These are phyloP conservation scores for Penicillium sp. DNA, from an alignment of 2,329 filamentous ascomycete genomes.

Conservation along the genomic window DNA sequence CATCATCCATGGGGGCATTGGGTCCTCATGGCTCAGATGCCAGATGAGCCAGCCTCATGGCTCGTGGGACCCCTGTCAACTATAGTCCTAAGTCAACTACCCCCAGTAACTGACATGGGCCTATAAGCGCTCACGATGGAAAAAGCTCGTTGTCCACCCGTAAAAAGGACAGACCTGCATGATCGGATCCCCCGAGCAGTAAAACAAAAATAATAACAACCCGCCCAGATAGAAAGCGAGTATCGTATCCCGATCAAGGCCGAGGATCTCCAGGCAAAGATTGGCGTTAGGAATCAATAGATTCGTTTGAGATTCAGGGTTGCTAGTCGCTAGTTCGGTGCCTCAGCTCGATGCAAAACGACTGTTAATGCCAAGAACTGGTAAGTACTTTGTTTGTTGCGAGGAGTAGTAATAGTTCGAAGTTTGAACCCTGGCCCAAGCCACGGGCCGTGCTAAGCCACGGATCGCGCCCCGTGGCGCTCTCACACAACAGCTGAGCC, in stretches of 20 bases:
- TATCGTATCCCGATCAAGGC: background rate
- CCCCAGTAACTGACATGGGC: background rate
- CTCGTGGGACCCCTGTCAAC: slow-evolving; percentile 16
- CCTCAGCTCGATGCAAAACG: slow-evolving; percentile 1
- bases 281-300: background rate
- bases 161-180: background rate
- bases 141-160: background rate
- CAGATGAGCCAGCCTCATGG: background rate
- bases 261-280: background rate
- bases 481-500: slow-evolving; percentile 18
- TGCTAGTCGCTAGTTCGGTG: background rate
- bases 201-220: background rate
- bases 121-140: background rate
- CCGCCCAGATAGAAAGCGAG: background rate
- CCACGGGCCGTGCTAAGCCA: slow-evolving; percentile 25
- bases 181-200: slow-evolving; percentile 1
- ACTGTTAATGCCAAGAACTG: background rate
- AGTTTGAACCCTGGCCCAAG: slow-evolving; percentile 1
- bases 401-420: background rate
- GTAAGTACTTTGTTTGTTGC: too few relatives aligned
- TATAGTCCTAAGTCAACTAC: background rate
- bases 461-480: slow-evolving; percentile 20
- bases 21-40: background rate
- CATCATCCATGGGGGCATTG: background rate
- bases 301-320: background rate